phyloP scores from a whole-genome alignment of 2,329 filamentous ascomycete genomes.

The Chaetomium globosum region DNA sequence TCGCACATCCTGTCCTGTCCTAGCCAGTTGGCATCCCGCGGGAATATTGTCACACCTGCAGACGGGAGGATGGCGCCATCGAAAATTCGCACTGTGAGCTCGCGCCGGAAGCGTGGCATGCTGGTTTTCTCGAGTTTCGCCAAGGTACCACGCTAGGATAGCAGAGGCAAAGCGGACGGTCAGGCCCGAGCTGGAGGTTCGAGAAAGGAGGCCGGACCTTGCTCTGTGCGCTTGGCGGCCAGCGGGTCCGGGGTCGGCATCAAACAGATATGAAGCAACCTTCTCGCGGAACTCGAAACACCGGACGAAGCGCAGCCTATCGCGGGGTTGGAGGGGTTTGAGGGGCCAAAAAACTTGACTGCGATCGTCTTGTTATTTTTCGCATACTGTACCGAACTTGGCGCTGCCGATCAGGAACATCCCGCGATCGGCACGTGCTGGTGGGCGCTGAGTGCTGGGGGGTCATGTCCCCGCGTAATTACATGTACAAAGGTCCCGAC shows the following conservation, averaged over 20 bases:
- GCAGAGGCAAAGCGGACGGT: slow-evolving; percentile 2
- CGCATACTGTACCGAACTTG: slow-evolving; percentile 8
- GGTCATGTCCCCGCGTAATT: neutral
- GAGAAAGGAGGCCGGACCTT: slow-evolving; percentile 2
- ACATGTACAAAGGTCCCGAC: too few relatives aligned
- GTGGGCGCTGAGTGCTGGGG: neutral
- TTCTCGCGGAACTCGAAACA: slow-evolving; percentile 1
- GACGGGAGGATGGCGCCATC: slow-evolving; percentile 7
- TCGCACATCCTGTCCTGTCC: slow-evolving; percentile 17
- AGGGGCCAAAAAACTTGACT: neutral
- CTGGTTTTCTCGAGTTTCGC: neutral
- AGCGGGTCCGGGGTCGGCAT: slow-evolving; percentile 3
- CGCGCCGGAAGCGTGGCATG: neutral
- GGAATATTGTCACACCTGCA: slow-evolving; percentile 27
- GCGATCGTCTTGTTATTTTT: neutral
- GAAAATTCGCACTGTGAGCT: slow-evolving; percentile 24
- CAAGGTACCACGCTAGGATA: slow-evolving; percentile 3
- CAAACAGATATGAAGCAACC: slow-evolving; percentile 26
- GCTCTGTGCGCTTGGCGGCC: slow-evolving; percentile 5
- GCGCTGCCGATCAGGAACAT: slow-evolving; percentile 21
- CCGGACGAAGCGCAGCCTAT: neutral
- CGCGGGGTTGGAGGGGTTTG: slow-evolving; percentile 6
- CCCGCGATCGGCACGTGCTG: slow-evolving; percentile 12
- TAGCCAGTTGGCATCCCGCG: slow-evolving; percentile 18
- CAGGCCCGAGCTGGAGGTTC: neutral